phyloP scores from a whole-genome alignment of 768 basidiomycete species.

The Boletus rubroflammeus region DNA sequence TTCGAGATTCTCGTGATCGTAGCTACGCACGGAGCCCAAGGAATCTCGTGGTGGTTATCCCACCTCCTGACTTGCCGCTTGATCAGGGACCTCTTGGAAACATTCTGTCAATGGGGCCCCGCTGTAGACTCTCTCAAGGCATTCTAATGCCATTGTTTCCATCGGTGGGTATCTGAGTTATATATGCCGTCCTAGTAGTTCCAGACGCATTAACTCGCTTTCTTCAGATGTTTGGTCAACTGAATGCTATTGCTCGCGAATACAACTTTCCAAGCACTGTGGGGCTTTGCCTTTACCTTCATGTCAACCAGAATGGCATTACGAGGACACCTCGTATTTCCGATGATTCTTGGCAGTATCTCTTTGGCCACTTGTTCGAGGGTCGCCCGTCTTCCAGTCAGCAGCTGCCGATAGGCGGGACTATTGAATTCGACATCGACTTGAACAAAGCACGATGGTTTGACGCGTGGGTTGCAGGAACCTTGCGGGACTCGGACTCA shows the following conservation, averaged over 20 bases:
- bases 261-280: slow-evolving; percentile 75
- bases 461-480: slow-evolving; percentile 62
- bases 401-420: slow-evolving; percentile 64
- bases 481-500: slow-evolving; percentile 40
- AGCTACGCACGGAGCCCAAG: slow-evolving; percentile 37
- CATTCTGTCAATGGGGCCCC: slow-evolving; percentile 55
- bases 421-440: slow-evolving; percentile 87
- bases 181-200: not conserved
- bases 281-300: slow-evolving; percentile 79
- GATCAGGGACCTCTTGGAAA: slow-evolving; percentile 59
- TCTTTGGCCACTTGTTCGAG: slow-evolving; percentile 65
- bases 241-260: slow-evolving; percentile 75
- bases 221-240: slow-evolving; percentile 67
- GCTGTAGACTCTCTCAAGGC: slow-evolving; percentile 61
- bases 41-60: slow-evolving; percentile 64
- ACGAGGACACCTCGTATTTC: slow-evolving; percentile 67
- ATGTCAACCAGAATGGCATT: slow-evolving; percentile 53
- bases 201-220: not conserved
- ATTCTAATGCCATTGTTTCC: slow-evolving; percentile 73
- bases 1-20: slow-evolving; percentile 45
- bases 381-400: slow-evolving; percentile 32
- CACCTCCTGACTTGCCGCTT: slow-evolving; percentile 54
- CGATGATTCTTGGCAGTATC: slow-evolving; percentile 70
- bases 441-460: slow-evolving; percentile 74
- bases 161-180: slow-evolving; percentile 42